Evolutionary conservation across 1,284 basidiomycete species (phyloP), one percentile per base, ranked within the genome.

Genomic region (Ganoderma boninense): DNA sequence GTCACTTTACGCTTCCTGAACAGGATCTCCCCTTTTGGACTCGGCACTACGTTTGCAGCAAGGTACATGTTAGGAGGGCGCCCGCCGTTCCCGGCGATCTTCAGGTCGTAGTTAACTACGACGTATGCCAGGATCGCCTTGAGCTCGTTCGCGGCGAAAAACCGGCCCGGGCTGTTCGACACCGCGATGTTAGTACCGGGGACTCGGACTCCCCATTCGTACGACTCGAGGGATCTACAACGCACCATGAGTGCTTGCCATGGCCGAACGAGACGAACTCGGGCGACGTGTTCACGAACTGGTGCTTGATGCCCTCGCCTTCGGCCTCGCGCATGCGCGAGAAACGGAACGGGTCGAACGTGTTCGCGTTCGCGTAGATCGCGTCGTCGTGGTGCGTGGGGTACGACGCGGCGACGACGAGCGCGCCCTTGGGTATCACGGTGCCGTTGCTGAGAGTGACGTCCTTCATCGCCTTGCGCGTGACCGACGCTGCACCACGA

Each of bases 51-150:
- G 35, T 54, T 57, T 26, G 63, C 8, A 0, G 44, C 63, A 42
- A 59, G 64, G 57, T 66, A 69, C 1, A 70, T 23, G 54, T 71
- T 71, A 4, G 62, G 60, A 10, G 81, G 82, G 13, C 78, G 74
- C 20, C 74, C 69, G 4, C 76, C 76, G 20, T 78, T 79, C 1
- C 77, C 77, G 65, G 77, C 78, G 32, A 86, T 71, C 75, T 84
- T 86, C 43, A 87, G 71, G 69, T 87, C 87, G 74, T 87, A 87
- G 62, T 81, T 83, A 40, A 85, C 43, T 3, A 87, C 70, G 18
- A 86, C 73, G 66, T 86, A 79, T 7, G 83, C 84, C 42, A 87
- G 71, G 79, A 87, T 82, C 1, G 80, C 77, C 74, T 87, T 87
- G 46, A 87, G 75, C 74, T 84, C 83, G 68, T 80, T 83, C 16